Conservation (phyloP, 495 filamentous ascomycete genomes). For the Neurospora sp. region DNA sequence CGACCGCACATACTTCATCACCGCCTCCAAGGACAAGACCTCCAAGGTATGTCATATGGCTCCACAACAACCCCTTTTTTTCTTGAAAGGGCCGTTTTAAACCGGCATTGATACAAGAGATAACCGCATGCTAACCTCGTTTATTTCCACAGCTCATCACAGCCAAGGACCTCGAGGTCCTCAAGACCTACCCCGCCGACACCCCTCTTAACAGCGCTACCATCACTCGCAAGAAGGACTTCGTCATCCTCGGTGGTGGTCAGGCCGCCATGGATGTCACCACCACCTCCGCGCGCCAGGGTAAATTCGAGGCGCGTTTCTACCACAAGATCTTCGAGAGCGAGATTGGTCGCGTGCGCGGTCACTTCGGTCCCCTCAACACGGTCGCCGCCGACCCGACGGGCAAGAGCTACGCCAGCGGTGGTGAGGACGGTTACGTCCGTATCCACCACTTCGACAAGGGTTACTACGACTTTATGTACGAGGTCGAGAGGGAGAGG, state of each 20-base stretch:
- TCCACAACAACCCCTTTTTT: not conserved
- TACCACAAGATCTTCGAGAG: slow-evolving; percentile 99
- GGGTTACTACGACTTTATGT: slow-evolving; percentile 95
- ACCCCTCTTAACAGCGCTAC: slow-evolving; percentile 94
- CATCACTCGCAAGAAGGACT: slow-evolving; percentile 91
- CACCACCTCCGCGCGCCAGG: slow-evolving; percentile 84
- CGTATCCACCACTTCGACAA: slow-evolving; percentile 98
- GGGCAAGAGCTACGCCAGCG: slow-evolving; percentile 83
- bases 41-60: slow-evolving; percentile 54
- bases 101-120: not conserved
- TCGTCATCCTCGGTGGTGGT: slow-evolving; percentile 91
- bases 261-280: slow-evolving; percentile 99
- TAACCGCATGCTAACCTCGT: slow-evolving; percentile 5
- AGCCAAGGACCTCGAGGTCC: slow-evolving; percentile 70
- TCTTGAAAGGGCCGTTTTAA: not conserved
- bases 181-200: slow-evolving; percentile 86
- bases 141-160: slow-evolving; percentile 54
- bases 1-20: slow-evolving; percentile 96
- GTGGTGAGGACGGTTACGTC: slow-evolving; percentile 97
- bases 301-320: slow-evolving; percentile 97
- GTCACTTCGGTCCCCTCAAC: slow-evolving; percentile 89
- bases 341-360: slow-evolving; percentile 91
- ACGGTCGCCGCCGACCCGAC: slow-evolving; percentile 77
- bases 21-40: slow-evolving; percentile 93
- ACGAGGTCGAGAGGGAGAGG: slow-evolving; percentile 80